Evolutionary conservation across 768 basidiomycete genomes (phyloP).

Genomic region (Rhizopogon vesiculosus): DNA sequence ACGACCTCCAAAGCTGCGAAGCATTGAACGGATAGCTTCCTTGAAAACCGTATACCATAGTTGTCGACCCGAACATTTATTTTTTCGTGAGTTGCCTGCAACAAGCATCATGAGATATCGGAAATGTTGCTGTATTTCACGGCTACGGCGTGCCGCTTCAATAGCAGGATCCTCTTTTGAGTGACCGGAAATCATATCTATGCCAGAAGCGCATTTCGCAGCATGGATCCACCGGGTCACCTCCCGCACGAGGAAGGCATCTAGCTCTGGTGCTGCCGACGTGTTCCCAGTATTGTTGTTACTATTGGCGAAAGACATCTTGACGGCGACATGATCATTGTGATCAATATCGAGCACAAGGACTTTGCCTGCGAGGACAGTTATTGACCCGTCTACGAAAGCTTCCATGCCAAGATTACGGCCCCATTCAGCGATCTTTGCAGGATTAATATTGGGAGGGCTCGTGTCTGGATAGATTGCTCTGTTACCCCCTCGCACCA

Average conservation of each 20-base stretch:
- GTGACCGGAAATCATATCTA: constrained; percentile 23
- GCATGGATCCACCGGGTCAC: constrained; percentile 57
- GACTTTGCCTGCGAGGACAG: constrained; percentile 76
- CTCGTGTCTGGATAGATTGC: constrained; percentile 24
- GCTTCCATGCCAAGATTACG: constrained; percentile 67
- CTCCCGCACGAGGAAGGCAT: constrained; percentile 54
- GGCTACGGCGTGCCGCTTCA: constrained; percentile 46
- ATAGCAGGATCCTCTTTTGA: constrained; percentile 42
- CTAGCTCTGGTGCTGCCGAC: constrained; percentile 43
- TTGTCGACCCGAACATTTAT: no score
- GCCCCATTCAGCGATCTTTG: constrained; percentile 56
- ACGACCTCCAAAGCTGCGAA: no score
- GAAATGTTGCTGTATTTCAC: constrained; percentile 48
- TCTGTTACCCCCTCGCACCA: constrained; percentile 7
- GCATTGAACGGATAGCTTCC: no score
- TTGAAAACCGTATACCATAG: no score
- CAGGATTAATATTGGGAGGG: constrained; percentile 22
- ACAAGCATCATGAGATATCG: constrained; percentile 72
- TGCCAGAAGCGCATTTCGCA: constrained; percentile 20
- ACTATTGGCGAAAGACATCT: constrained; percentile 65
- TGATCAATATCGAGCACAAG: constrained; percentile 76
- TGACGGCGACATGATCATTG: constrained; percentile 44
- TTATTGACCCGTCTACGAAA: constrained; percentile 59
- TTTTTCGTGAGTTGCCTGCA: no score
- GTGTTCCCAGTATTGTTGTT: constrained; percentile 40